Conservation (phyloP, 352 stramenopile genomes). For the Phytophthora cactorum region DNA sequence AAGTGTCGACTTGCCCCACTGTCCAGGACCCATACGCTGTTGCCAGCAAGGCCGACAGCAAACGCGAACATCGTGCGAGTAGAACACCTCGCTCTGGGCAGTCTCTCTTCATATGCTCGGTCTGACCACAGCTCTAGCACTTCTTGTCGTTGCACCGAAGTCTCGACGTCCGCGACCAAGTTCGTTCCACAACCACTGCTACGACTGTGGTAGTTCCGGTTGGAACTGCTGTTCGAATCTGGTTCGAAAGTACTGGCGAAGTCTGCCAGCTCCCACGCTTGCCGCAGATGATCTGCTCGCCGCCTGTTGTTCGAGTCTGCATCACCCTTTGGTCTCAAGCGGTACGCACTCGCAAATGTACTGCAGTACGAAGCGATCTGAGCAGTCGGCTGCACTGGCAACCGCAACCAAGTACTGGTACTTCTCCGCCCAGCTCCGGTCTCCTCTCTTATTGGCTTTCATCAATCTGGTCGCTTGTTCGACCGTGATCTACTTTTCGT, state of each 20-base stretch:
- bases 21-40: not conserved
- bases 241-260: not conserved
- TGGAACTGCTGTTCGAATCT: not conserved
- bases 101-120: not conserved
- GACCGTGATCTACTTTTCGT: constrained; percentile 9
- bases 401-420: constrained; percentile 3
- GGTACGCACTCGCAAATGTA: constrained; percentile 7
- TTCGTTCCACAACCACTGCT: too few relatives aligned
- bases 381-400: not conserved
- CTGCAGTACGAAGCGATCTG: not conserved
- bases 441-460: not conserved
- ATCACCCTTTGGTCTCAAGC: constrained; percentile 1
- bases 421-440: constrained; percentile 2
- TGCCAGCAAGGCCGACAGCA: not conserved
- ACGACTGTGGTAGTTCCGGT: too few relatives aligned
- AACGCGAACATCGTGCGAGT: not conserved
- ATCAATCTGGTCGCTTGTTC: constrained; percentile 5
- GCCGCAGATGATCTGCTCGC: not conserved
- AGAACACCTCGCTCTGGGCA: not conserved
- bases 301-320: not conserved
- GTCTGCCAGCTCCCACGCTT: constrained; percentile 3
- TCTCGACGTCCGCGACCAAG: not conserved
- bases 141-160: not conserved
- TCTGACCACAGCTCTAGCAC: not conserved
- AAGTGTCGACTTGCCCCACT: not conserved